Percentiles rank a stretch among this genome's conserved stretches.
phyloP scores from a whole-genome alignment of 1,284 basidiomycete genomes.

The Athelia psychrophila region DNA sequence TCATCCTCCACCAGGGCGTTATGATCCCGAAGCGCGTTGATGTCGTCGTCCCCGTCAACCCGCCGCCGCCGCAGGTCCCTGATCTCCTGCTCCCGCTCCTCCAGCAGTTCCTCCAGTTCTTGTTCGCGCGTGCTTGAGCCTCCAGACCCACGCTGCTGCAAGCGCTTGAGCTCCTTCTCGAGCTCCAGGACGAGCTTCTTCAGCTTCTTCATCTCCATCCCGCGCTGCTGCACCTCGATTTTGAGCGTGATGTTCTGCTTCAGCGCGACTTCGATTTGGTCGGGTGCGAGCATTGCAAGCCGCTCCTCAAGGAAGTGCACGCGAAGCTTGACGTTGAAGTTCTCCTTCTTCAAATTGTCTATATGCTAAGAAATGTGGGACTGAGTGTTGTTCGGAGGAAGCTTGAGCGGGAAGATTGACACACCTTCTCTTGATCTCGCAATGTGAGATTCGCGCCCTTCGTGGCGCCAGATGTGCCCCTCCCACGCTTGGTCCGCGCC shows the following conservation, averaged over 20 bases:
- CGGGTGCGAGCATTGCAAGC: slow-evolving; percentile 83
- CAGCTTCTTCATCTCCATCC: slow-evolving; percentile 91
- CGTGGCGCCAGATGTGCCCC: slow-evolving; percentile 40
- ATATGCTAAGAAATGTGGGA: slow-evolving; percentile 62
- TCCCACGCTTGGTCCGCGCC: slow-evolving; percentile 37
- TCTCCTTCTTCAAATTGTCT: slow-evolving; percentile 92
- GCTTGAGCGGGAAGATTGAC: slow-evolving; percentile 18
- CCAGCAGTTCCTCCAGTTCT: slow-evolving; percentile 67
- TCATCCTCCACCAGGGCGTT: slow-evolving; percentile 72
- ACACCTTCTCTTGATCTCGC: slow-evolving; percentile 92
- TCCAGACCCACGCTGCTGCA: slow-evolving; percentile 56
- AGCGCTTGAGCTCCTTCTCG: slow-evolving; percentile 73
- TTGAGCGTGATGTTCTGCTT: slow-evolving; percentile 95
- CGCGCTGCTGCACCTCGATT: slow-evolving; percentile 87
- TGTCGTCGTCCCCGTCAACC: slow-evolving; percentile 40
- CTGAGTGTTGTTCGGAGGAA: slow-evolving; percentile 3
- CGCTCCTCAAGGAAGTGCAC: slow-evolving; percentile 93
- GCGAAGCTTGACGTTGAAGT: slow-evolving; percentile 92
- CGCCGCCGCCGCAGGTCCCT: slow-evolving; percentile 55
- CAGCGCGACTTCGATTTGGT: slow-evolving; percentile 87
- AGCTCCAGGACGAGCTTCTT: slow-evolving; percentile 87
- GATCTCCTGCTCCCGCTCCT: slow-evolving; percentile 67
- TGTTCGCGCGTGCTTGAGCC: slow-evolving; percentile 47
- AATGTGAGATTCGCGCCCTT: slow-evolving; percentile 78
- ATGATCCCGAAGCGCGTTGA: slow-evolving; percentile 38